Evolutionary conservation across 2,329 filamentous ascomycete genomes (phyloP).

Genomic region (Aspergillus latus): DNA sequence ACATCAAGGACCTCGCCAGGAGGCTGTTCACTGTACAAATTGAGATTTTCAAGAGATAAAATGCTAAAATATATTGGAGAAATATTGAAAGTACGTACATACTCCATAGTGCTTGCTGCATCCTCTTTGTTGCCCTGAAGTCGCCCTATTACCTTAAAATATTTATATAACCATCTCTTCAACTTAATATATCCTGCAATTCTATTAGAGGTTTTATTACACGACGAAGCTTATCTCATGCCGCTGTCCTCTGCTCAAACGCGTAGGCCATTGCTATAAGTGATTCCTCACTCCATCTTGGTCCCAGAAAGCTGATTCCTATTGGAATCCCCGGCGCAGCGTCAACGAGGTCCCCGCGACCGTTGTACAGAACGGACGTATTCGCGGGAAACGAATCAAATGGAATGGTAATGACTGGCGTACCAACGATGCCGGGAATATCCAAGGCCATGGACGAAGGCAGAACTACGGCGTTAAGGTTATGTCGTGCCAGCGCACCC

Average conservation of each 20-base stretch:
- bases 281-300: conserved; percentile 60
- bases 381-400: conserved; percentile 57
- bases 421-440: conserved; percentile 57
- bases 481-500: conserved; percentile 57
- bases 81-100: no score
- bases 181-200: conserved; percentile 25
- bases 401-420: conserved; percentile 63
- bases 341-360: conserved; percentile 52
- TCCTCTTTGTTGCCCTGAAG: no score
- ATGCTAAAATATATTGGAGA: no score
- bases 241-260: conserved; percentile 62
- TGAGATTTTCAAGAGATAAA: no score
- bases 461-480: conserved; percentile 62
- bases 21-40: no score
- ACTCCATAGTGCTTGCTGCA: no score
- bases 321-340: conserved; percentile 59
- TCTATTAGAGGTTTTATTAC: conserved; percentile 53
- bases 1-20: not conserved
- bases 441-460: conserved; percentile 53
- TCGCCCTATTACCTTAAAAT: no score
- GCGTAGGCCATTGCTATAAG: conserved; percentile 67
- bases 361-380: conserved; percentile 42
- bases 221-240: conserved; percentile 49
- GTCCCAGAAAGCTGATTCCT: conserved; percentile 64
- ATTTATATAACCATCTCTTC: not conserved